These are phyloP conservation scores for Yamagishiella unicocca DNA, from an alignment of 139 green algal species.

Conservation along the genomic window DNA sequence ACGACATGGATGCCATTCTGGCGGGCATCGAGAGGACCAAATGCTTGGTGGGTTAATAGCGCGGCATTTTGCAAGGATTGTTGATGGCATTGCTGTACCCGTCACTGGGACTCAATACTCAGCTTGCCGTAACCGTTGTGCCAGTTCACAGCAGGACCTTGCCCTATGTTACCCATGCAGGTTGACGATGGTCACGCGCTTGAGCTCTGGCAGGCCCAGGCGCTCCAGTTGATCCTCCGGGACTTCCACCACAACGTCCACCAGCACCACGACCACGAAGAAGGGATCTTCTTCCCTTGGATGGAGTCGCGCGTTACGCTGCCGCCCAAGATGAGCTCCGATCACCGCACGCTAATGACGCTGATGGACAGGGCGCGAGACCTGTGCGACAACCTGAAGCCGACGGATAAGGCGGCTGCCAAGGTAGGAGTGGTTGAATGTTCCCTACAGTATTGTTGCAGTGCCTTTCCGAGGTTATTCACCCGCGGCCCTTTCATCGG, in stretches of 20 bases:
- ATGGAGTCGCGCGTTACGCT: not conserved
- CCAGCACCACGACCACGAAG: constrained; percentile 1
- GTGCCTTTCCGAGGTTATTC: not conserved
- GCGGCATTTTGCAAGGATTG: not conserved
- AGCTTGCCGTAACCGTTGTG: not conserved
- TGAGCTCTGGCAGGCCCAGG: constrained; percentile 3
- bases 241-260: not conserved
- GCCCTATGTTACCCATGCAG: not conserved
- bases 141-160: too few relatives aligned
- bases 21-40: not conserved
- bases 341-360: constrained; percentile 9
- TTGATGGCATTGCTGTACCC: not conserved
- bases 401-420: not conserved
- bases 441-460: not conserved
- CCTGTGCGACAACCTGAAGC: not conserved
- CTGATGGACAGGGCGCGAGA: not conserved
- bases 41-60: not conserved
- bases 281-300: constrained; percentile 15
- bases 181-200: not conserved
- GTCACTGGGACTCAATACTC: too few relatives aligned
- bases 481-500: not conserved
- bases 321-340: constrained; percentile 18
- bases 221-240: not conserved
- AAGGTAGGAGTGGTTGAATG: not conserved
- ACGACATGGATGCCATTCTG: not conserved